These are phyloP conservation scores for Solanum microdontum DNA, from an alignment of 257 asterid species.

Conservation along the genomic window DNA sequence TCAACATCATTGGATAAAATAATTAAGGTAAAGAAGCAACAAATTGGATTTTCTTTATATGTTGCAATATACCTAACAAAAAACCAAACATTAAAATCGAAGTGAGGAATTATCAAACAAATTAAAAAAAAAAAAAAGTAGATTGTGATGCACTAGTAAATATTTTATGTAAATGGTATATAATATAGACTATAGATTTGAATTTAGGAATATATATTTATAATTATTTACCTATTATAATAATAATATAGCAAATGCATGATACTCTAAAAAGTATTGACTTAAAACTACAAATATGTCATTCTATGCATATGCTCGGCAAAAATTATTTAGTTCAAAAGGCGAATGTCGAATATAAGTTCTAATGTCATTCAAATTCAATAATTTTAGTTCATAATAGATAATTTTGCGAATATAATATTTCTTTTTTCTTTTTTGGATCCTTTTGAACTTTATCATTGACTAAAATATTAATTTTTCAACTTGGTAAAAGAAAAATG, in stretches of 20 bases:
- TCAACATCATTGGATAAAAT: not conserved
- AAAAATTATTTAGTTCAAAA: not conserved
- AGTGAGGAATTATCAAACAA: not conserved
- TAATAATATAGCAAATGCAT: not conserved
- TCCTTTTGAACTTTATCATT: not conserved
- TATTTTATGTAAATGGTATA: not conserved
- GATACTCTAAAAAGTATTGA: not conserved
- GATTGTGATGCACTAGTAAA: not conserved
- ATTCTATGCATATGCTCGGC: not conserved
- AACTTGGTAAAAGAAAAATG: not conserved
- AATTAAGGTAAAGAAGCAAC: not conserved
- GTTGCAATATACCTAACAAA: not conserved
- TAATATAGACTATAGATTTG: too few relatives aligned
- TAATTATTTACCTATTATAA: not conserved
- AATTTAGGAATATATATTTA: not conserved
- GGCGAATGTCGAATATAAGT: not conserved
- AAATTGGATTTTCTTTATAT: not conserved
- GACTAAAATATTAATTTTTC: not conserved
- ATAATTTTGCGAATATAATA: too few relatives aligned
- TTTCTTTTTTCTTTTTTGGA: not conserved
- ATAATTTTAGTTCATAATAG: not conserved
- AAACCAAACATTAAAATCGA: not conserved
- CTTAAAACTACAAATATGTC: not conserved
- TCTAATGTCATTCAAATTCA: rapidly evolving
- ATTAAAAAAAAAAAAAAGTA: not conserved